Evolutionary conservation across 139 green algal genomes (phyloP).

Genomic region (Haematococcus sp.): DNA sequence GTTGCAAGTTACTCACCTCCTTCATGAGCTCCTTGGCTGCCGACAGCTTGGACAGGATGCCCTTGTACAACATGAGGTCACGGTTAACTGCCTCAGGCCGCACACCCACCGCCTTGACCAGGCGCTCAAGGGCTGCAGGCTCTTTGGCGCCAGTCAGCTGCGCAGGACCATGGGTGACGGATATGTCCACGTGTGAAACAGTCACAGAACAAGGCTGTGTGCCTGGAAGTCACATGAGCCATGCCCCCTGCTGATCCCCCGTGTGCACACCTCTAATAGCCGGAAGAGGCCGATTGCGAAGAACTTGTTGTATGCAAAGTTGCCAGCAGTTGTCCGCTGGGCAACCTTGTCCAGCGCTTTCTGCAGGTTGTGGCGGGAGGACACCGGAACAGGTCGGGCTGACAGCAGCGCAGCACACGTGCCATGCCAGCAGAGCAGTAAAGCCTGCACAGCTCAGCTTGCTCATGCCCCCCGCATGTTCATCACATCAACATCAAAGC

Average conservation of each 20-base stretch:
- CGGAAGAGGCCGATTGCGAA: constrained; percentile 93
- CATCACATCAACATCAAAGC: no score
- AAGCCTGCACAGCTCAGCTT: no score
- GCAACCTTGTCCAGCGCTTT: constrained; percentile 65
- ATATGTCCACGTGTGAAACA: no score
- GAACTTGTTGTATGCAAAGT: constrained; percentile 89
- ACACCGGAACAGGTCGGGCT: neutral
- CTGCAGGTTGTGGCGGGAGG: constrained; percentile 44
- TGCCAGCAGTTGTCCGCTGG: constrained; percentile 30
- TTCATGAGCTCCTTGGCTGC: constrained; percentile 83
- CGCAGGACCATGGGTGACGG: no score
- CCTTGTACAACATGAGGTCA: constrained; percentile 90
- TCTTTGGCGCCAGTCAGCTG: constrained; percentile 89
- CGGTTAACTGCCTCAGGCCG: constrained; percentile 75
- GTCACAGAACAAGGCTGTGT: neutral
- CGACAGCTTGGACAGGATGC: constrained; percentile 82
- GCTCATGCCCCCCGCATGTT: no score
- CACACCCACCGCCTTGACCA: constrained; percentile 74
- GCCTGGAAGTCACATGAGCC: neutral
- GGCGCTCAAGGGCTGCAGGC: constrained; percentile 72
- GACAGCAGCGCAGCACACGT: no score
- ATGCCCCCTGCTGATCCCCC: neutral
- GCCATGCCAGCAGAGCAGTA: no score
- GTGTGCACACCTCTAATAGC: constrained; percentile 16
- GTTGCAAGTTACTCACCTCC: constrained; percentile 32